A percentile compares a stretch with the other conserved stretches of the same genome.
phyloP scores from a whole-genome alignment of 129 eudicot species.

The Smallanthus sonchifolius region DNA sequence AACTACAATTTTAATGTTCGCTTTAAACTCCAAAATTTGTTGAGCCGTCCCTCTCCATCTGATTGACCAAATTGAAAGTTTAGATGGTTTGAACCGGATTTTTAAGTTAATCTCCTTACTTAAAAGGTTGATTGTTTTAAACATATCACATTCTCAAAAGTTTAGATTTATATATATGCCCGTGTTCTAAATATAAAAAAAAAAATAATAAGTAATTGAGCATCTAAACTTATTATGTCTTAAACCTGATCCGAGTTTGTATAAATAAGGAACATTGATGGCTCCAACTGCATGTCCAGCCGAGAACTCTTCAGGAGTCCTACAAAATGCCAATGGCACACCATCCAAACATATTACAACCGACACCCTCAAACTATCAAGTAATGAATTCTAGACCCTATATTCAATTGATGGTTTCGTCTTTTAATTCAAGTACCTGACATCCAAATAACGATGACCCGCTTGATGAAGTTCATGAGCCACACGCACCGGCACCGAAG shows the following conservation, averaged over 20 bases:
- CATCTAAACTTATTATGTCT: no score
- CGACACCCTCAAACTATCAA: background rate
- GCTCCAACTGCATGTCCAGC: conserved; percentile 90
- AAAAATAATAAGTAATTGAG: no score
- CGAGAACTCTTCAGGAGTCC: conserved; percentile 72
- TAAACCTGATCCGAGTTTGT: conserved; percentile 68
- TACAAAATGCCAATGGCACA: conserved; percentile 12
- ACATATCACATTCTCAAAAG: no score
- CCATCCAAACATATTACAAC: background rate
- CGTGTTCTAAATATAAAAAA: no score
- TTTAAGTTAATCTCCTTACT: no score
- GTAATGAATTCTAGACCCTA: background rate
- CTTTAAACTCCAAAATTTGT: no score
- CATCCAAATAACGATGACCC: conserved; percentile 82
- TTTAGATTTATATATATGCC: no score
- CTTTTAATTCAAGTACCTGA: conserved; percentile 40
- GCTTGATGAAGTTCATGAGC: conserved; percentile 87
- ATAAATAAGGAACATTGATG: conserved; percentile 65
- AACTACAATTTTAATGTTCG: no score
- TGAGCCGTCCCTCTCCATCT: no score
- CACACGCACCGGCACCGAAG: conserved; percentile 86
- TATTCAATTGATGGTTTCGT: background rate
- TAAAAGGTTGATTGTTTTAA: no score
- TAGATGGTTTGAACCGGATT: no score
- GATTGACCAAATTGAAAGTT: no score